phyloP scores from a whole-genome alignment of 805 yeast genomes.

The Candida koratica region DNA sequence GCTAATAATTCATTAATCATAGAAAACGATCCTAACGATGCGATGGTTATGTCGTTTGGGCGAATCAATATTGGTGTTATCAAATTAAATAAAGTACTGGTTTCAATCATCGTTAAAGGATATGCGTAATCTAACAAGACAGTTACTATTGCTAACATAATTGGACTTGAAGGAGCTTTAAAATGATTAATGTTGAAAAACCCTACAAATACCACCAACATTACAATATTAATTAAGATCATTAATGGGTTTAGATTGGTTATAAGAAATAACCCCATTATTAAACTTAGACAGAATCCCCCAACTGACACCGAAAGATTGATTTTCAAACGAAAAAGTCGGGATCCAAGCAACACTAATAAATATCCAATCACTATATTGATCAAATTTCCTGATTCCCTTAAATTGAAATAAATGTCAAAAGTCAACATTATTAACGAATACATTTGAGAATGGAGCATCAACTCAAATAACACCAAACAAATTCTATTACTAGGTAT shows the following conservation, averaged over 20 bases:
- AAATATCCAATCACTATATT: slow-evolving; percentile 5
- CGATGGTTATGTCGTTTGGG: background rate
- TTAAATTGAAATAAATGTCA: slow-evolving; percentile 7
- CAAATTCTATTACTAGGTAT: slow-evolving; percentile 4
- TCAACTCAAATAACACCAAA: slow-evolving; percentile 1
- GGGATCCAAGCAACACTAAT: background rate
- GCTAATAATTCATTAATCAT: slow-evolving; percentile 24
- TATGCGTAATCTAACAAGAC: slow-evolving; percentile 2
- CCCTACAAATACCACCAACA: background rate
- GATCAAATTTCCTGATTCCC: background rate
- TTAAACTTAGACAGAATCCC: background rate
- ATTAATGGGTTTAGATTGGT: slow-evolving; percentile 1
- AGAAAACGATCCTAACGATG: slow-evolving; percentile 1
- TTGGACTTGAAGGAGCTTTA: slow-evolving; percentile 2
- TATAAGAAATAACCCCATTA: background rate
- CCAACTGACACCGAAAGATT: slow-evolving; percentile 1
- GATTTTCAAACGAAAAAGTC: slow-evolving; percentile 1
- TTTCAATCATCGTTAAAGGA: slow-evolving; percentile 2
- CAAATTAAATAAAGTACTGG: slow-evolving; percentile 3
- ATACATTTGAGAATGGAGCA: slow-evolving; percentile 7
- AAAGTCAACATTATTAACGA: slow-evolving; percentile 1
- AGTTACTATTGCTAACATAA: slow-evolving; percentile 2
- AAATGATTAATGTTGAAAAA: slow-evolving; percentile 3
- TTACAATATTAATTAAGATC: background rate
- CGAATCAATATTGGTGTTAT: slow-evolving; percentile 3